These are phyloP conservation scores for Lathyrus oleraceus DNA, from an alignment of 306 rosid species.

Conservation along the genomic window DNA sequence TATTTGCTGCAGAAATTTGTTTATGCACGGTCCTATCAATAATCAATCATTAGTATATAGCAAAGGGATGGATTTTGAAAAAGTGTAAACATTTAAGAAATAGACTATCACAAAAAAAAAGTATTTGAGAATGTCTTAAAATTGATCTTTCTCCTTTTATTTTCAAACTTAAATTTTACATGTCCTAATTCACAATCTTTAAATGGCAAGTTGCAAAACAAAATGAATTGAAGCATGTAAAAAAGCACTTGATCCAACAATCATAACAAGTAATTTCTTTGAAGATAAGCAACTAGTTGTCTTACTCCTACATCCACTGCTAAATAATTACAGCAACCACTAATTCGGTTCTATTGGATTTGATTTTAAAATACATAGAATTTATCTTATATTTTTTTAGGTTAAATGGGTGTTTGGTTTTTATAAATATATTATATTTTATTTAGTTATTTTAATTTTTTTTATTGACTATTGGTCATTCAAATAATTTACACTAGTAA, in stretches of 20 bases:
- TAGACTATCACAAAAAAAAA: neutral
- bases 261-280: conserved; percentile 3
- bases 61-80: too few species aligned
- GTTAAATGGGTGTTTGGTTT: too few species aligned
- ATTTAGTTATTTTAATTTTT: too few species aligned
- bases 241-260: neutral
- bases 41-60: neutral
- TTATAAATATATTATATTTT: too few species aligned
- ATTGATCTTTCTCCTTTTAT: neutral
- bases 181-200: neutral
- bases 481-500: too few species aligned
- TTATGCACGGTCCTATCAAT: neutral
- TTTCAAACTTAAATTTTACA: neutral
- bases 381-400: neutral
- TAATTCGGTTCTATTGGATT: neutral
- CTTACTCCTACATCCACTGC: neutral
- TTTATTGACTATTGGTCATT: too few species aligned
- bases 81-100: too few species aligned
- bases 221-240: neutral
- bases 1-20: neutral
- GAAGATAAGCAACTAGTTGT: neutral
- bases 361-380: neutral
- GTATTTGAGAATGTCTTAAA: neutral
- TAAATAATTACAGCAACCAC: conserved; percentile 16
- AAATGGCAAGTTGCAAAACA: neutral